A percentile compares a stretch with the other conserved stretches of the same genome.
These are phyloP conservation scores for Gaillardinia entomophila DNA, from an alignment of 805 yeast species.

Conservation along the genomic window DNA sequence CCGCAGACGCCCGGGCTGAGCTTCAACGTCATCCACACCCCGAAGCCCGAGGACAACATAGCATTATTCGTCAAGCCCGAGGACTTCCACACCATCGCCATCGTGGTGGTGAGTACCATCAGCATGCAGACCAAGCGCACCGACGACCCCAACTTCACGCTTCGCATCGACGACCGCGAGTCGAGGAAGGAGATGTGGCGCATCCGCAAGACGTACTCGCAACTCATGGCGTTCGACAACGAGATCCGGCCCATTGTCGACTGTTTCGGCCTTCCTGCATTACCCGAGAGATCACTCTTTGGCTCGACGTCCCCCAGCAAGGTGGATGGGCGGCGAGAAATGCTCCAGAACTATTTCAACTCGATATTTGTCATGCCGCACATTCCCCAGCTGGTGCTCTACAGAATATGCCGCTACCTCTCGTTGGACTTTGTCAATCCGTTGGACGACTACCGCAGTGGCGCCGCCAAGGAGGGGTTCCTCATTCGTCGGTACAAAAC, in stretches of 20 bases:
- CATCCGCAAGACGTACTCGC: slow-evolving; percentile 57
- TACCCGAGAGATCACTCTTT: slow-evolving; percentile 64
- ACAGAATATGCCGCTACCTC: slow-evolving; percentile 56
- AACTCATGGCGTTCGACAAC: slow-evolving; percentile 56
- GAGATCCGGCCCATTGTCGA: slow-evolving; percentile 48
- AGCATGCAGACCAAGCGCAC: slow-evolving; percentile 26
- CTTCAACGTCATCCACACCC: slow-evolving; percentile 9
- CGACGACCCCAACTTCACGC: slow-evolving; percentile 56
- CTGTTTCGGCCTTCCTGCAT: slow-evolving; percentile 49
- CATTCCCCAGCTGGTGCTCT: slow-evolving; percentile 47
- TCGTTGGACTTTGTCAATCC: slow-evolving; percentile 64
- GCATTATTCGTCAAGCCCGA: slow-evolving; percentile 54
- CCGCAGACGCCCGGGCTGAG: slow-evolving; percentile 12
- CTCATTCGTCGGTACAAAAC: slow-evolving; percentile 61
- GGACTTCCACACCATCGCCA: slow-evolving; percentile 46
- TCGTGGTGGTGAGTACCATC: slow-evolving; percentile 46
- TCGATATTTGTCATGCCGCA: slow-evolving; percentile 53
- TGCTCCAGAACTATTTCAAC: slow-evolving; percentile 54
- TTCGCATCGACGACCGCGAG: slow-evolving; percentile 59
- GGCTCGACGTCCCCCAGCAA: slow-evolving; percentile 54
- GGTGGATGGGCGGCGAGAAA: slow-evolving; percentile 54
- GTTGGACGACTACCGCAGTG: slow-evolving; percentile 46
- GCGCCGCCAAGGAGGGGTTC: slow-evolving; percentile 58
- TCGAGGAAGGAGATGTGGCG: slow-evolving; percentile 68
- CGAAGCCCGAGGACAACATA: slow-evolving; percentile 31